Base-by-base conservation (phyloP, 2,329 filamentous ascomycete genomes). In the Apiospora marii region DNA sequence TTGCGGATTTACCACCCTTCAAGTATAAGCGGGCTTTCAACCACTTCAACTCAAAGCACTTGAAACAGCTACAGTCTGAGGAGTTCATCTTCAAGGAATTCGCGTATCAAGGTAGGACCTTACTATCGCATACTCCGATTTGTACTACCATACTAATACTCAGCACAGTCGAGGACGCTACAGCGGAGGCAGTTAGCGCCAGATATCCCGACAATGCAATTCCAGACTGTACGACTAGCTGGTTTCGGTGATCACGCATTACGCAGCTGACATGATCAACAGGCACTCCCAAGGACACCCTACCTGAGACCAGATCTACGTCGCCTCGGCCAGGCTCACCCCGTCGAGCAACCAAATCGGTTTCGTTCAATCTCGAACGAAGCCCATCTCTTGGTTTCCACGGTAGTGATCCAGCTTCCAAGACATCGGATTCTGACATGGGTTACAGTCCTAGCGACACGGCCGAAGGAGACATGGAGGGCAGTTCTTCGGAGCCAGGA, bases 21-120 rank as follows among this genome's bases (percentile, higher is more conserved):
- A 72, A 73, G 3, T 76, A 80, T 51, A 78, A 78, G 44, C 74
- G 79, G 67, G 79, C 79, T 6, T 71, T 80, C 64, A 78, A 77
- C 70, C 79, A 81, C 70, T 80, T 81, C 61, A 75, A 77, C 48
- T n/a, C 44, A 68, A 76, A 71, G 44, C 79, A 80, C 68, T 69
- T 74, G 19, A 70, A 71, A 0, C 73, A 74, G 30, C 74, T 77
- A 68, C 70, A 79, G n/a, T 75, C 78, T 13, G 80, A 80, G 37
- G 78, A 80, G 10, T 75, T 74, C n/a, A 80, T 81, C 5, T 81
- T 81, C 67, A 76, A 79, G n/a, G 75, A 75, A 4, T 80, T 76
- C 67, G 77, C 79, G 14, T 77, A 73, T 22, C 74, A 78, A 74
- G 77, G 79, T 79, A 72, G 46, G 74, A 24, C 2, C 2, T 7